Evolutionary conservation across 768 basidiomycete species (phyloP).

Genomic region (Neoboletus brunneissimus): DNA sequence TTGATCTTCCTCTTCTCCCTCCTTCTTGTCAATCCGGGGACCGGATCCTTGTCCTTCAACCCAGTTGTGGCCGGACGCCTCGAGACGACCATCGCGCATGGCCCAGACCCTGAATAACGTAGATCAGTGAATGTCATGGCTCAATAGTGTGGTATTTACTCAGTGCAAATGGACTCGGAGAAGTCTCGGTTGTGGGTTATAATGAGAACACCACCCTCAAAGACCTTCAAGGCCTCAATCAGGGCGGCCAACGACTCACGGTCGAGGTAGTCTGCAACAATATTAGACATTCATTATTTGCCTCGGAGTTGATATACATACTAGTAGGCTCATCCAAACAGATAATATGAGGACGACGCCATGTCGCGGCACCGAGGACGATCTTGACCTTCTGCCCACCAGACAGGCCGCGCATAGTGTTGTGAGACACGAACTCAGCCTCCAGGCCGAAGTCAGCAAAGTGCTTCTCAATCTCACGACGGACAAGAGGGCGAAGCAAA

Average conservation of each 20-base stretch:
- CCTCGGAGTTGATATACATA: constrained; percentile 33
- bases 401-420: constrained; percentile 97
- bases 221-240: constrained; percentile 96
- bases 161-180: constrained; percentile 96
- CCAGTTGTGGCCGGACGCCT: constrained; percentile 99
- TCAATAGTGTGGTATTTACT: constrained; percentile 37
- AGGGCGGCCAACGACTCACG: constrained; percentile 98
- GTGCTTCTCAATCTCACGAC: constrained; percentile 98
- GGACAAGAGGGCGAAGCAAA: constrained; percentile 93
- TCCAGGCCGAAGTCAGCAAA: constrained; percentile 99
- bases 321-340: constrained; percentile 97
- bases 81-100: constrained; percentile 94
- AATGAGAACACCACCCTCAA: constrained; percentile 97
- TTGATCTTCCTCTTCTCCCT: constrained; percentile 83
- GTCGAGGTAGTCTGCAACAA: constrained; percentile 85
- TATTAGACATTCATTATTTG: not conserved
- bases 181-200: constrained; percentile 99
- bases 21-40: constrained; percentile 90
- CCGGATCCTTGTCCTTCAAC: constrained; percentile 98
- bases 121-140: not conserved
- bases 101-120: constrained; percentile 75
- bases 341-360: constrained; percentile 98
- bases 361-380: constrained; percentile 95
- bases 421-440: constrained; percentile 98
- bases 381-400: constrained; percentile 99